phyloP scores from a whole-genome alignment of 345 rosid genomes.

The Anastatica hierochuntica region DNA sequence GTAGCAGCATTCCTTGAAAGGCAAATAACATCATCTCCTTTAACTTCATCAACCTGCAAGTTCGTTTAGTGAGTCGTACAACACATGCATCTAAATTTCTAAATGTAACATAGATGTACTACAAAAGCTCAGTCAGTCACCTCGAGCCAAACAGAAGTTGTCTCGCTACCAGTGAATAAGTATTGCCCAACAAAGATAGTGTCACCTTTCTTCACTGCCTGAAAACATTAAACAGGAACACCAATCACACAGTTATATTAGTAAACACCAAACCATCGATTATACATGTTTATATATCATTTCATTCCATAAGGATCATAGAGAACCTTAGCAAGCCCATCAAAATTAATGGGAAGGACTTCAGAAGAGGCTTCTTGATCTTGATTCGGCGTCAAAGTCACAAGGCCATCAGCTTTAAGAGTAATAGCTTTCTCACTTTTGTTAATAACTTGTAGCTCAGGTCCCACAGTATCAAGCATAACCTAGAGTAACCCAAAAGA shows the following conservation, averaged over 20 bases:
- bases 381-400: constrained; percentile 68
- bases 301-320: not conserved
- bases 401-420: constrained; percentile 61
- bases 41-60: constrained; percentile 67
- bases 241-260: not conserved
- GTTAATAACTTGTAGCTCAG: constrained; percentile 88
- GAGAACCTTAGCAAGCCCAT: constrained; percentile 70
- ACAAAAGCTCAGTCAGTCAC: constrained; percentile 20
- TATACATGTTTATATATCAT: not conserved
- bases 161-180: constrained; percentile 95
- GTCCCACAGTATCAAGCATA: constrained; percentile 92
- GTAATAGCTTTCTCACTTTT: constrained; percentile 62
- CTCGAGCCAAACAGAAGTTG: constrained; percentile 98
- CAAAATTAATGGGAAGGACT: constrained; percentile 82
- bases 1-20: constrained; percentile 82
- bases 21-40: constrained; percentile 78
- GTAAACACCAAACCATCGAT: not conserved
- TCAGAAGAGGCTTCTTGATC: constrained; percentile 76
- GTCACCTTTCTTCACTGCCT: constrained; percentile 91
- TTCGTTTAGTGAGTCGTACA: not conserved
- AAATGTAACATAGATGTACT: not conserved
- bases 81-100: not conserved
- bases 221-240: constrained; percentile 24
- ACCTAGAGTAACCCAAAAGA: constrained; percentile 38
- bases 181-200: constrained; percentile 91